Evolutionary conservation across 768 basidiomycete genomes (phyloP), one percentile per base, ranked within the genome.

Genomic region (Lactifluus echinatus): DNA sequence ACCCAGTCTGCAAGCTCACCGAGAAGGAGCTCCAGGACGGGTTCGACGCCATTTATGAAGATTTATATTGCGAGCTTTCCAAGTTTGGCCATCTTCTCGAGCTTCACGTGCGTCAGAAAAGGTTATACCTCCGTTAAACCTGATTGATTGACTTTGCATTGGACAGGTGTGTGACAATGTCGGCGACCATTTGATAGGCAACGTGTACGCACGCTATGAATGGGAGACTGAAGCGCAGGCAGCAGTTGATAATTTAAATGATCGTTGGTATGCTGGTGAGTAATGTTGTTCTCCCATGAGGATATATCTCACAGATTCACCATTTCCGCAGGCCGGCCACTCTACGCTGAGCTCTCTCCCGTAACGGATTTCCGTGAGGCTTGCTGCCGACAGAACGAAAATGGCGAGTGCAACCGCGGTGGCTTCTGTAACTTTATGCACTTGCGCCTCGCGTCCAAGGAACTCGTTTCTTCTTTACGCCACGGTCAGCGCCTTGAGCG

Each of bases 371-470:
- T 99, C 71, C 85, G 94, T 49, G 96, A 99, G 73, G 94, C 94
- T 0, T 99, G 96, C 69, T 99, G 96, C 71, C 83, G 96, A 46
- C 96, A 99, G 71, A 98, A 99, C 66, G 96, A 99, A 70, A 89
- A 97, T 65, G 96, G 96, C 8, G 91, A 95, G 72, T 99, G 96
- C 71, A 95, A 95, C 66, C 85, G 96, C 42, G 96, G 95, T 29
- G 93, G 93, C 2, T 97, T 96, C 75, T 98, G 95, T 73, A 98
- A 99, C 71, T 99, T 99, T 68, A 96, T 97, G 92, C 94, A 97
- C 74, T 76, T 97, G 33, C 84, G 91, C 14, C 78, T 92, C 21
- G 89, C 94, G 4, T 89, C 92, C 29, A 84, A 87, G 67, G 84
- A 90, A 11, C 79, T 96, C 12, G 87, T 91, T 2, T 81, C 79